These are phyloP conservation scores for Fusarium subtropicale DNA, from an alignment of 2,329 filamentous ascomycete genomes.

Conservation along the genomic window DNA sequence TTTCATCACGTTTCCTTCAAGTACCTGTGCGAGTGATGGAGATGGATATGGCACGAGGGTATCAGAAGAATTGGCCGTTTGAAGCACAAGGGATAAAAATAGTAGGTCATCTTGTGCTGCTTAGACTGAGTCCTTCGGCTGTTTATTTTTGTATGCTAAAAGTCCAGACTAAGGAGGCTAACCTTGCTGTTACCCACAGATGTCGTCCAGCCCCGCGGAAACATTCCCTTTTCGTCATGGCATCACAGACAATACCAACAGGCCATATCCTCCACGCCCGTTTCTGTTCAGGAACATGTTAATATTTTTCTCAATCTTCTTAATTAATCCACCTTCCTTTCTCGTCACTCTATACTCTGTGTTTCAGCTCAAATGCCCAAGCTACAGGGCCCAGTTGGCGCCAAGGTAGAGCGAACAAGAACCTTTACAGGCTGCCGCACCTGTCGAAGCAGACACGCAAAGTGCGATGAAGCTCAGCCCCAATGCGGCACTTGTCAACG, in stretches of 20 bases:
- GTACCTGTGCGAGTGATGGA: no score
- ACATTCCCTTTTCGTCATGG: constrained; percentile 34
- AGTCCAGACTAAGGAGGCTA: neutral
- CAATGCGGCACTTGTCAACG: constrained; percentile 54
- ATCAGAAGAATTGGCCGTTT: no score
- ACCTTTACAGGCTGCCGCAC: constrained; percentile 53
- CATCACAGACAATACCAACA: neutral
- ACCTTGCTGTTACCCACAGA: neutral
- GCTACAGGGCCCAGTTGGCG: neutral
- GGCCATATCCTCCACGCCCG: neutral
- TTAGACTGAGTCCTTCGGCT: no score
- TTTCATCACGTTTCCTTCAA: no score
- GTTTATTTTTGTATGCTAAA: neutral
- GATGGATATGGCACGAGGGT: no score
- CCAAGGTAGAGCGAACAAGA: constrained; percentile 41
- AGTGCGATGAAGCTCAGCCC: constrained; percentile 58
- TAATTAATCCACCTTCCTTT: constrained; percentile 41
- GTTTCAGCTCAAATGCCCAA: constrained; percentile 31
- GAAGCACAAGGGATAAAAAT: no score
- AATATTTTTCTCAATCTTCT: neutral
- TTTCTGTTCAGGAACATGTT: neutral
- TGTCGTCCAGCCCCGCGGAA: constrained; percentile 22
- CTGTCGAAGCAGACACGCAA: constrained; percentile 55
- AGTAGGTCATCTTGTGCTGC: no score
- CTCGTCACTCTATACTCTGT: neutral